Evolutionary conservation across 192 early-diverging fungal genomes (phyloP), one percentile per base, ranked within the genome.

Genomic region (Coemansia sp.): DNA sequence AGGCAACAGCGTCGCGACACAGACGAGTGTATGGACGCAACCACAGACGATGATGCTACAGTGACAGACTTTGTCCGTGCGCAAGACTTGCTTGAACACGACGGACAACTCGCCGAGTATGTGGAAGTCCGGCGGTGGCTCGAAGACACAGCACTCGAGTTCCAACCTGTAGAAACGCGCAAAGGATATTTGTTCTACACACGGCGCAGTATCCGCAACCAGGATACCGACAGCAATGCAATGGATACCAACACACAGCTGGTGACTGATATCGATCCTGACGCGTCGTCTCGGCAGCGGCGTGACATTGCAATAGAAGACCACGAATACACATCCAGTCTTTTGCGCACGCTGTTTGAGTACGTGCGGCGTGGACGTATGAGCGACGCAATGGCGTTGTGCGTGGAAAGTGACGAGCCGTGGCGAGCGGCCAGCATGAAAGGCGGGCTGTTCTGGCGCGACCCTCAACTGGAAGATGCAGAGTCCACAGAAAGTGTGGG

Each of bases 341-440:
- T 94, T 46, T 64, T 85, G 5, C 81, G 80, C 54, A 85, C 92
- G 11, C 76, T 92, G 7, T 95, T 81, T 78, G 86, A 89, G 60
- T 93, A 89, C 62, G 78, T 93, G 40, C 84, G 93, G 7, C 81
- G 94, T 19, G 94, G 94, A 14, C 68, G 84, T 26, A 36, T 85
- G 12, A 73, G 74, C 10, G 71, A 84, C 15, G 92, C 91, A 2
- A 82, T 89, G 61, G 84, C 90, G 9, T 82, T 93, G 25, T 94
- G 93, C 55, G 65, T 83, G 6, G 78, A 87, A 44, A 84, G 85
- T 62, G 87, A 87, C 56, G 88, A 94, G 60, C 84, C 85, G 6
- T 94, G 93, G 92, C 83, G 86, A 26, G 90, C 93, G 7, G 94
- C 93, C 1, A 87, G 85, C 64, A 69, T 96, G 26, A 69, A 83